Base-by-base conservation (phyloP, 2,329 filamentous ascomycete genomes). In the Alternaria dauci region DNA sequence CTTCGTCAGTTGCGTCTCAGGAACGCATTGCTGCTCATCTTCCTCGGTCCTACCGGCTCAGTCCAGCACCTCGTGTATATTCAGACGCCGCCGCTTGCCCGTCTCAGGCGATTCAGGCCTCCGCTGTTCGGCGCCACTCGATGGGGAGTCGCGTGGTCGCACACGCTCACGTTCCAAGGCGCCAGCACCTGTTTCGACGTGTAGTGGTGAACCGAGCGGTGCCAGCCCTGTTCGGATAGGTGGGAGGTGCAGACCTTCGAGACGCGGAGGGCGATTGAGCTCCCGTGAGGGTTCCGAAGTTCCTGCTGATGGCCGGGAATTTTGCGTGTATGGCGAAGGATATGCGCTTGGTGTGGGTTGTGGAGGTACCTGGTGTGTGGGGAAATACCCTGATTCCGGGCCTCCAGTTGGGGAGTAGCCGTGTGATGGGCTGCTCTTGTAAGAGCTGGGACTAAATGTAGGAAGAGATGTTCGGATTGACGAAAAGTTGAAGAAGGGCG, bases 1-100 rank as follows among this genome's bases (percentile, higher is more conserved):
- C 9, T 34, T 46, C 28, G 8, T 43, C 38, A 43, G 26, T 18
- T 30, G 26, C 38, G 36, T 43, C 39, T 32, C 47, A 52, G 43
- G 47, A 42, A n/a, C 44, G 48, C 59, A 26, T 30, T 16, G 18
- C 52, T 20, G 16, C 51, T 53, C 38, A 34, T 61, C 67, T 32
- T 20, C 30, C 18, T 30, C 18, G 25, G 8, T 41, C 32, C 36
- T 48, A 16, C n/a, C 28, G n/a, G 14, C 30, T 50, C 69, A 78
- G 63, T 76, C 73, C 36, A 79, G 63, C 47, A 79, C 71, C 62
- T 78, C 76, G 32, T 72, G 71, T 41, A 79, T 78, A 55, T 78
- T 78, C 52, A 79, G 55, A 36, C 76, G 70, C 44, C 76, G 61
- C 57, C 76, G 68, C 66, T 79, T 79, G 23, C 71, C 70, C 4